These are phyloP conservation scores for Pilobolus umbonatus DNA, from an alignment of 192 early-diverging fungal genomes.

Conservation along the genomic window DNA sequence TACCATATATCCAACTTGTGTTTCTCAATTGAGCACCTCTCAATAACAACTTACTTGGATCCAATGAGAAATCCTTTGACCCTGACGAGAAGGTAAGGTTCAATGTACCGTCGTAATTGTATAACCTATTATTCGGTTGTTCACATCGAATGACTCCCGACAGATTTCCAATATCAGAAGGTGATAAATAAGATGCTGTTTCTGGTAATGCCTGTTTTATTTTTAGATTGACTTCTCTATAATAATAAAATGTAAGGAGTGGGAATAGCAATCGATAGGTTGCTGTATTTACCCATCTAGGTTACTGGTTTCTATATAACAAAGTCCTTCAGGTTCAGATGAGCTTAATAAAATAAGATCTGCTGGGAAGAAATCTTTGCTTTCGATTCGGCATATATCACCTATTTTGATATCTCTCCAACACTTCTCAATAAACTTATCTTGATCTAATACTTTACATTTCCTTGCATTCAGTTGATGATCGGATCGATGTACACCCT, in stretches of 20 bases:
- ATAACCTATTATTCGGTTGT: conserved; percentile 88
- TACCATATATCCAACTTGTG: conserved; percentile 90
- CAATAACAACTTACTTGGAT: conserved; percentile 85
- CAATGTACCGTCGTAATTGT: conserved; percentile 79
- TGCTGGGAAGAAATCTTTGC: conserved; percentile 83
- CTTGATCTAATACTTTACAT: conserved; percentile 58
- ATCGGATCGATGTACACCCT: conserved; percentile 78
- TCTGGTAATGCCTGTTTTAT: conserved; percentile 84
- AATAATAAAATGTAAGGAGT: conserved; percentile 4
- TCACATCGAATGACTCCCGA: conserved; percentile 82
- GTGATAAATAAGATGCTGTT: conserved; percentile 66
- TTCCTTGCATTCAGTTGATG: conserved; percentile 65
- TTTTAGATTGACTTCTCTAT: conserved; percentile 90
- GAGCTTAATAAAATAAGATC: conserved; percentile 84
- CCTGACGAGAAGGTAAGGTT: conserved; percentile 30
- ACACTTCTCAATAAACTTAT: conserved; percentile 64
- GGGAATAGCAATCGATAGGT: no score
- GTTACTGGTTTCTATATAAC: conserved; percentile 95
- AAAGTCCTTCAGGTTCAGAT: conserved; percentile 88
- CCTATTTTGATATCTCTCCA: conserved; percentile 87
- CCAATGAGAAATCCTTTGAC: conserved; percentile 70
- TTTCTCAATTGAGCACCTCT: conserved; percentile 90
- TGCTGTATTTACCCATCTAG: conserved; percentile 70
- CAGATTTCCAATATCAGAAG: conserved; percentile 55
- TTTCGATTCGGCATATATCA: conserved; percentile 86